phyloP scores from a whole-genome alignment of 805 yeast species.

The Novakomyces olei region DNA sequence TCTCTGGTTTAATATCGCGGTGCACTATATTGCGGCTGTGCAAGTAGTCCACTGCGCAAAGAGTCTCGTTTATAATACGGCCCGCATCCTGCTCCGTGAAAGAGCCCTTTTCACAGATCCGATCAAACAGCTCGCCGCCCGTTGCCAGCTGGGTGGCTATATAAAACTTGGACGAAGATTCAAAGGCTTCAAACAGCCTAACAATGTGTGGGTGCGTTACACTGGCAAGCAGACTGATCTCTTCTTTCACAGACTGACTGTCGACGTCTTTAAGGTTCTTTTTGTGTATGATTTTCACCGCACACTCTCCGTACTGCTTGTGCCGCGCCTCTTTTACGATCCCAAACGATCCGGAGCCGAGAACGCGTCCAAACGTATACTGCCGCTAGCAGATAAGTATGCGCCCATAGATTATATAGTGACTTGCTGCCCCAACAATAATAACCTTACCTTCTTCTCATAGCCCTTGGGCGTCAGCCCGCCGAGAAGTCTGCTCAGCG shows the following conservation, averaged over 20 bases:
- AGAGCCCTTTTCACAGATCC: slow-evolving; percentile 57
- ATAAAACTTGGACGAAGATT: slow-evolving; percentile 65
- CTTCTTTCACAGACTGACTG: slow-evolving; percentile 56
- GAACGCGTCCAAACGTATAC: slow-evolving; percentile 7
- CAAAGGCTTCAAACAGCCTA: slow-evolving; percentile 82
- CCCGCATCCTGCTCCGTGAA: slow-evolving; percentile 83
- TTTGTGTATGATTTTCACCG: slow-evolving; percentile 71
- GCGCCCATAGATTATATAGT: too few relatives aligned
- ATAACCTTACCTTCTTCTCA: too few relatives aligned
- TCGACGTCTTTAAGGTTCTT: slow-evolving; percentile 66
- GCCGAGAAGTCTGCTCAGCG: too few relatives aligned
- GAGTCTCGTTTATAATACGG: slow-evolving; percentile 44
- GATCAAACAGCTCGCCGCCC: slow-evolving; percentile 86
- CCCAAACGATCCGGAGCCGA: slow-evolving; percentile 89
- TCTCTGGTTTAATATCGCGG: slow-evolving; percentile 87
- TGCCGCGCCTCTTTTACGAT: slow-evolving; percentile 60
- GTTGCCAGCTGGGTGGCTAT: slow-evolving; percentile 85
- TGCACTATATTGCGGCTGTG: slow-evolving; percentile 68
- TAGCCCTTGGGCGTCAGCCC: too few relatives aligned
- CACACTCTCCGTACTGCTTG: slow-evolving; percentile 57
- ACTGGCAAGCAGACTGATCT: slow-evolving; percentile 42
- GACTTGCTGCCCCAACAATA: too few relatives aligned
- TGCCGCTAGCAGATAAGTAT: slow-evolving; percentile 6
- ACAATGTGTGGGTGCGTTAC: slow-evolving; percentile 72
- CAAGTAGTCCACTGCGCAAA: slow-evolving; percentile 57